Evolutionary conservation across 2,329 filamentous ascomycete genomes (phyloP).

Genomic region (Pseudocercospora vitis): DNA sequence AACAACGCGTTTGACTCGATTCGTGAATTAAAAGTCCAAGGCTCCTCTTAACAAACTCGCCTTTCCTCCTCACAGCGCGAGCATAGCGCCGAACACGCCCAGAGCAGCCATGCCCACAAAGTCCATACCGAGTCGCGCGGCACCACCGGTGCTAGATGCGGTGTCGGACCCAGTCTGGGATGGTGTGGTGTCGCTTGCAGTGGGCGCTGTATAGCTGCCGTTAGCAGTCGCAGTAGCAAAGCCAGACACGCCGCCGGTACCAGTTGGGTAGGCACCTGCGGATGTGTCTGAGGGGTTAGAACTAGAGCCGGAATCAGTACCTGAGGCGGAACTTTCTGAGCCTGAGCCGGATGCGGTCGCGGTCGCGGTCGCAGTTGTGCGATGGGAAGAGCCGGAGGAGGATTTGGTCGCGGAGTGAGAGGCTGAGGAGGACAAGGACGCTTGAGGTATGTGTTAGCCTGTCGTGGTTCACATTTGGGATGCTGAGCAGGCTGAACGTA

Average conservation of each 20-base stretch:
- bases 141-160: slow-evolving; percentile 21
- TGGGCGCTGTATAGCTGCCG: slow-evolving; percentile 13
- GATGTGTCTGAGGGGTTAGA: slow-evolving; percentile 8
- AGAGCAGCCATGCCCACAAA: slow-evolving; percentile 28
- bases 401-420: slow-evolving; percentile 19
- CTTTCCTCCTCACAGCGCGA: slow-evolving; percentile 22
- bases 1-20: neutral
- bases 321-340: slow-evolving; percentile 11
- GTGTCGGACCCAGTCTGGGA: slow-evolving; percentile 16
- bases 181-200: slow-evolving; percentile 9
- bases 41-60: neutral
- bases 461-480: neutral
- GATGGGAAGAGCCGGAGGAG: slow-evolving; percentile 17
- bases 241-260: slow-evolving; percentile 16
- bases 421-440: slow-evolving; percentile 13
- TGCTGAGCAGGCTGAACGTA: slow-evolving; percentile 20
- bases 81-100: slow-evolving; percentile 31
- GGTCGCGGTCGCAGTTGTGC: slow-evolving; percentile 20
- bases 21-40: neutral
- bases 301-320: slow-evolving; percentile 11
- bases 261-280: slow-evolving; percentile 8
- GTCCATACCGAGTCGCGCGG: slow-evolving; percentile 31
- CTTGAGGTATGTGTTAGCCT: neutral
- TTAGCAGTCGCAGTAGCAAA: slow-evolving; percentile 18
- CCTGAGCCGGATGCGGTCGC: slow-evolving; percentile 16